These are phyloP conservation scores for Sextonia rubra DNA, from an alignment of 164 flowering plant species.

Conservation along the genomic window DNA sequence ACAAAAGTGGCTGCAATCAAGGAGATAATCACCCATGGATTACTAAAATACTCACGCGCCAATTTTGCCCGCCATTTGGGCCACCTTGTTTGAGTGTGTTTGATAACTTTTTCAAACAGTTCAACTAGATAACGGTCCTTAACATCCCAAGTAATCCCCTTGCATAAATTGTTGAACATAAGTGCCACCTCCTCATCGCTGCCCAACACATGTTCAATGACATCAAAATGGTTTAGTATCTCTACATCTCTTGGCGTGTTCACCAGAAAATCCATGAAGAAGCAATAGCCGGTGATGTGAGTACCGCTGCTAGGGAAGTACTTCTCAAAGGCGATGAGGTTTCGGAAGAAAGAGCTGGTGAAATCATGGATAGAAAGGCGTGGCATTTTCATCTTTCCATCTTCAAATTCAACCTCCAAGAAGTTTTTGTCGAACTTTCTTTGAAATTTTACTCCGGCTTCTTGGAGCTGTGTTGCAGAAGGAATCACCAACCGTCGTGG, in stretches of 20 bases:
- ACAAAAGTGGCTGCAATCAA: neutral
- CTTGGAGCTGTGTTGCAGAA: neutral
- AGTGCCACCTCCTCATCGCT: conserved; percentile 3
- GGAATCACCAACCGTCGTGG: neutral
- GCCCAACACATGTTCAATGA: conserved; percentile 3
- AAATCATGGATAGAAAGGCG: neutral
- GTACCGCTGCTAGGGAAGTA: neutral
- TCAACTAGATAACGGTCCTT: neutral
- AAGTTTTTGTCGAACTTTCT: neutral
- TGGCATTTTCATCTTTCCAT: conserved; percentile 4
- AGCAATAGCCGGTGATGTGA: conserved; percentile 7
- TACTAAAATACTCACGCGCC: neutral
- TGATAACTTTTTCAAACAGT: neutral
- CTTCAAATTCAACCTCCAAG: neutral
- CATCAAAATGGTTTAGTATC: neutral
- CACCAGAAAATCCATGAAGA: conserved; percentile 8
- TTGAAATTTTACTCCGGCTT: conserved; percentile 1
- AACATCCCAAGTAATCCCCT: neutral
- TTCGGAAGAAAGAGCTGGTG: conserved; percentile 1
- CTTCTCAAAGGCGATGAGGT: conserved; percentile 7
- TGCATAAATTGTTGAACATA: conserved; percentile 4
- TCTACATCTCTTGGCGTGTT: neutral
- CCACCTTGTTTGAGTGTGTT: neutral
- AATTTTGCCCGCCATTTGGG: conserved; percentile 3
- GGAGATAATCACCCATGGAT: conserved; percentile 3